Conservation (phyloP, 257 asterid genomes). For the Salvia miltiorrhiza region DNA sequence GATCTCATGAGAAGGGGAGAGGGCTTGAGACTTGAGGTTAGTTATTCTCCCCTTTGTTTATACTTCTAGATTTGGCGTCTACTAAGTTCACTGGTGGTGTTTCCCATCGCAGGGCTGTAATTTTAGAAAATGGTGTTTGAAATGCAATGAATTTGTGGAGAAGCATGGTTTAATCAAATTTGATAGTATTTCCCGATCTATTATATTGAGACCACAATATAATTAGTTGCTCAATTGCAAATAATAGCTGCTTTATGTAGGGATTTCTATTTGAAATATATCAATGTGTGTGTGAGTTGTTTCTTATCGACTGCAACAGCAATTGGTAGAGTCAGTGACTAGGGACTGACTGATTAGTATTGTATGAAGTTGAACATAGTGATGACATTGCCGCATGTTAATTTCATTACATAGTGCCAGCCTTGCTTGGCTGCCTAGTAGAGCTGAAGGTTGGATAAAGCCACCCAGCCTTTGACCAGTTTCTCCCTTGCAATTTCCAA, state of each 20-base stretch:
- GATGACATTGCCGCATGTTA: too few species aligned
- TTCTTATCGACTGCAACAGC: too few species aligned
- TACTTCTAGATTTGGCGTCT: neutral
- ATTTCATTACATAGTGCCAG: too few species aligned
- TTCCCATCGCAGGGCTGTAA: neutral
- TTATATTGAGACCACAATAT: neutral
- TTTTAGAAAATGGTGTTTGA: neutral
- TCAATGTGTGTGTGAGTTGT: too few species aligned
- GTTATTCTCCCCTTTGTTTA: slow-evolving; percentile 17
- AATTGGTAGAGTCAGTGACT: too few species aligned
- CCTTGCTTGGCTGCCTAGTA: too few species aligned
- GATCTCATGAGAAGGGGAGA: slow-evolving; percentile 97
- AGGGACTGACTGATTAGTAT: too few species aligned
- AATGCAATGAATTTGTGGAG: neutral
- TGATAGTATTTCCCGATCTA: neutral
- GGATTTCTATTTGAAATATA: too few species aligned
- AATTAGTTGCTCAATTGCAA: neutral
- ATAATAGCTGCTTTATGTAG: neutral
- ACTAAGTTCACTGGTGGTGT: neutral
- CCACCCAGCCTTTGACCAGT: too few species aligned
- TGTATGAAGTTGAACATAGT: too few species aligned
- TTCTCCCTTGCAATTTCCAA: too few species aligned
- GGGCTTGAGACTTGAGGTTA: slow-evolving; percentile 83
- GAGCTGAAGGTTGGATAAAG: too few species aligned
- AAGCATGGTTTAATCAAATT: neutral